Conservation (phyloP, 2,329 filamentous ascomycete species). For the Taxawa tesnikishii region DNA sequence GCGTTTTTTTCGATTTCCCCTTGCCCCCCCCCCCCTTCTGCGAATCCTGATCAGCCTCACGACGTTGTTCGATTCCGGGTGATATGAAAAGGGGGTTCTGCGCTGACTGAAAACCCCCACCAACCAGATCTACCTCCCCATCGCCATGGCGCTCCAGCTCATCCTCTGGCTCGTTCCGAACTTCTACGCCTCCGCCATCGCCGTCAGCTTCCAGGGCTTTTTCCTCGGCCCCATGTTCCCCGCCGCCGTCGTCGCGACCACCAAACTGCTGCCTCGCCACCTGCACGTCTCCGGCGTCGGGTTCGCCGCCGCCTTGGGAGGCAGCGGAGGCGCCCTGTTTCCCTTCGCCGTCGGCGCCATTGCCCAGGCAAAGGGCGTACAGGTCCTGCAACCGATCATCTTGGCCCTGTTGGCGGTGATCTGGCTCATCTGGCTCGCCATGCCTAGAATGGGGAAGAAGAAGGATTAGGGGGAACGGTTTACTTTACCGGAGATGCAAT, state of each 20-base stretch:
- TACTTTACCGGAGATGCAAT: too few species aligned
- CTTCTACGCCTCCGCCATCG: constrained; percentile 61
- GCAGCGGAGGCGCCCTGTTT: constrained; percentile 56
- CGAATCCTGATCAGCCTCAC: too few species aligned
- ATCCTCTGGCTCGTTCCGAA: constrained; percentile 73
- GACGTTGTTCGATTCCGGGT: too few species aligned
- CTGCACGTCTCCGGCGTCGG: constrained; percentile 72
- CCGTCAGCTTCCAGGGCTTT: constrained; percentile 62
- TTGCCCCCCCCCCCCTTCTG: too few species aligned
- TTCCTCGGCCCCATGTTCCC: constrained; percentile 73
- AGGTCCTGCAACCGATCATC: constrained; percentile 48
- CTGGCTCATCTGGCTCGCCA: constrained; percentile 36
- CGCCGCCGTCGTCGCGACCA: constrained; percentile 58
- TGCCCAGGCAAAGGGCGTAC: constrained; percentile 47
- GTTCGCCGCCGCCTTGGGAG: constrained; percentile 67
- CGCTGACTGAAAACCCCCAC: too few species aligned
- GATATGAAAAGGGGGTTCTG: too few species aligned
- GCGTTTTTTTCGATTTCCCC: too few species aligned
- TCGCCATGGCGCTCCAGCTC: constrained; percentile 53
- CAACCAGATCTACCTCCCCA: constrained; percentile 48
- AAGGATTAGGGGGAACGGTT: constrained; percentile 17
- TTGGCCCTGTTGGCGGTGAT: constrained; percentile 41
- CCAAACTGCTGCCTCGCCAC: constrained; percentile 59
- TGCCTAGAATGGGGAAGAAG: constrained; percentile 35
- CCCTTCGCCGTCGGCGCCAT: constrained; percentile 57